Evolutionary conservation across 805 yeast genomes (phyloP), one percentile per base, ranked within the genome.

Genomic region (Pichia occidentalis): DNA sequence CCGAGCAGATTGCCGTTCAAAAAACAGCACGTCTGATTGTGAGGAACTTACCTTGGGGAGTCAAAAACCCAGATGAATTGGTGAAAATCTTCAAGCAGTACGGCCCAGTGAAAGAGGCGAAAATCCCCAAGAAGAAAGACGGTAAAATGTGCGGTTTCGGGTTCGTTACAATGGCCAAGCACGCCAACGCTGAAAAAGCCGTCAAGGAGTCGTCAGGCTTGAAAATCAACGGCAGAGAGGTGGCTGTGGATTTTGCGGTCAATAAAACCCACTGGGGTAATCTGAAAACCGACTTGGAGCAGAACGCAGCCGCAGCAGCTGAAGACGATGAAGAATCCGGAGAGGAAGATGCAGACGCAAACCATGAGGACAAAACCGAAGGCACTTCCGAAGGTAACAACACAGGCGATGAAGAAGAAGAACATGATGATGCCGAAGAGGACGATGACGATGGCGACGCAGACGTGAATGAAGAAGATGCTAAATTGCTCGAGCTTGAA

Each of bases 121-220:
- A 77, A 49, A 85, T 92, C 48, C 98, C 98, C 32, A 76, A 85
- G 52, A 85, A 84, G 54, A 70, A 73, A 33, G 94, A 86, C 34
- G 95, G 96, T 12, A 79, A 75, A 57, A 83, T 92, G 92, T 67
- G 81, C 43, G 98, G 98, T 9, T 92, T 90, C 71, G 98, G 87
- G 0, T 92, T 92, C 59, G 87, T 92, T 8, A 82, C 92, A 1
- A 83, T 92, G 95, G 77, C 77, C 53, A 85, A 81, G 52, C 69
- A 77, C 45, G 63, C 74, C 21, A 76, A 80, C 45, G 97, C 98
- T 34, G 80, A 75, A 49, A 69, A 65, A 40, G 97, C 96, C 1
- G 77, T 88, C 24, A 84, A 84, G 50, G 86, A 72, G 24, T 67
- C 78, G 17, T 71, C 68, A 36, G 95, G 83, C 7, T 62, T 88